Evolutionary conservation across 768 basidiomycete species (phyloP), one percentile per base, ranked within the genome.

Genomic region (Ramaria sp.): DNA sequence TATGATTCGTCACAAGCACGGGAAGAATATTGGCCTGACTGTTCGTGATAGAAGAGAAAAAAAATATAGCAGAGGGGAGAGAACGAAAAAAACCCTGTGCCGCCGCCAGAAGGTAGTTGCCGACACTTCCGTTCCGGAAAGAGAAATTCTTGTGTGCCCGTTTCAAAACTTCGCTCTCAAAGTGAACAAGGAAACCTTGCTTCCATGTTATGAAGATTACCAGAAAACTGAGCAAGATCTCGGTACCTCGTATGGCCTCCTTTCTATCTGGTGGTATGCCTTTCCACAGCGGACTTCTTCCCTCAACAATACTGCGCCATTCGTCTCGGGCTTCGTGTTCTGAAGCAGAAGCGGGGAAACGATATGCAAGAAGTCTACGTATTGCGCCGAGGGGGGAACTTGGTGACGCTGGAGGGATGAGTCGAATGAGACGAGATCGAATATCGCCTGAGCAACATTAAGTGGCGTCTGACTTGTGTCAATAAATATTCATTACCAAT

Each of bases 131-230:
- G 64, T 94, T 94, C 52, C 87, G 74, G 71, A 95, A 98, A 24
- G 90, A 88, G 69, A 96, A 97, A 60, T 85, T 88, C 72, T 96
- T 96, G 65, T 95, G 91, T 1, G 94, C 91, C 22, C 92, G 77
- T 63, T 83, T 87, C 42, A 96, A 76, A 7, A 93, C 75, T 62
- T 95, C 88, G 59, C 81, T 84, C 68, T 97, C 91, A 61, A 96
- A 95, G 65, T 91, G 80, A 3, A 97, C 93, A 19, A 98, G 76
- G 67, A 98, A 95, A 0, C 92, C 92, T 91, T 66, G 42, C 52
- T 50, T 33, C 22, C 12, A 43, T 22, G 20, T n/a, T 27, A 17
- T 22, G 9, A 43, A 19, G 17, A 43, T 2, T 19, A 12, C 17
- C 17, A 43, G 9, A 43, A n/a, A 47, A 37, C 41, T 20, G 33